Percentiles rank a stretch among this genome's conserved stretches.
phyloP scores from a whole-genome alignment of 2,329 filamentous ascomycete species.

The Coleophoma crateriformis region DNA sequence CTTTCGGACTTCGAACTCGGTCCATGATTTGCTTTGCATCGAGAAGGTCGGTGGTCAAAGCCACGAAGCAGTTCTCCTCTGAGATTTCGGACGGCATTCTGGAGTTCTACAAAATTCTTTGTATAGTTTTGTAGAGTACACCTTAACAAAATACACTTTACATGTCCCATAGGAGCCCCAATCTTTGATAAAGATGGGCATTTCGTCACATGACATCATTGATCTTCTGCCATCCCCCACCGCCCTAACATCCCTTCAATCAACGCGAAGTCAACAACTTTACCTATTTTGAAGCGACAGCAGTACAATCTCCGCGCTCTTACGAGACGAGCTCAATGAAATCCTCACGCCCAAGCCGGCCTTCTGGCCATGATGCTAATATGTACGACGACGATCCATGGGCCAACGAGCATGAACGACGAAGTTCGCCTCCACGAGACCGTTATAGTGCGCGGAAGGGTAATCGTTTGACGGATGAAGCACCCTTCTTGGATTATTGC shows the following conservation, averaged over 20 bases:
- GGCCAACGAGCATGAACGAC: conserved; percentile 14
- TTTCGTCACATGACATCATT: too few relatives aligned
- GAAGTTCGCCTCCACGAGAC: conserved; percentile 16
- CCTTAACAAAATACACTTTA: too few relatives aligned
- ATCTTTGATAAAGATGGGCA: too few relatives aligned
- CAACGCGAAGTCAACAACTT: neutral
- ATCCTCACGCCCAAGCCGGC: conserved; percentile 11
- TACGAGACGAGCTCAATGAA: conserved; percentile 10
- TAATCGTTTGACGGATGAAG: conserved; percentile 27
- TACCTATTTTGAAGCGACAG: neutral
- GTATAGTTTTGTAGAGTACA: too few relatives aligned
- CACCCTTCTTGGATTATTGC: conserved; percentile 21
- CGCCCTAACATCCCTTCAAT: neutral
- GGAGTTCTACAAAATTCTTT: too few relatives aligned
- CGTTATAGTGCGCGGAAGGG: conserved; percentile 26
- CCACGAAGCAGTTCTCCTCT: conserved; percentile 56
- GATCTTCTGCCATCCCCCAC: too few relatives aligned
- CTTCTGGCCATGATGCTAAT: conserved; percentile 18
- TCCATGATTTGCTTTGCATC: conserved; percentile 53
- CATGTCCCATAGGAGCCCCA: too few relatives aligned
- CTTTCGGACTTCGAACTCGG: conserved; percentile 65
- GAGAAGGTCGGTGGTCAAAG: conserved; percentile 59
- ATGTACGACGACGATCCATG: conserved; percentile 40
- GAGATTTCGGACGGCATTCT: conserved; percentile 33
- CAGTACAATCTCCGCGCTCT: neutral